phyloP scores from a whole-genome alignment of 2,329 filamentous ascomycete genomes.

The Fusarium sororula region DNA sequence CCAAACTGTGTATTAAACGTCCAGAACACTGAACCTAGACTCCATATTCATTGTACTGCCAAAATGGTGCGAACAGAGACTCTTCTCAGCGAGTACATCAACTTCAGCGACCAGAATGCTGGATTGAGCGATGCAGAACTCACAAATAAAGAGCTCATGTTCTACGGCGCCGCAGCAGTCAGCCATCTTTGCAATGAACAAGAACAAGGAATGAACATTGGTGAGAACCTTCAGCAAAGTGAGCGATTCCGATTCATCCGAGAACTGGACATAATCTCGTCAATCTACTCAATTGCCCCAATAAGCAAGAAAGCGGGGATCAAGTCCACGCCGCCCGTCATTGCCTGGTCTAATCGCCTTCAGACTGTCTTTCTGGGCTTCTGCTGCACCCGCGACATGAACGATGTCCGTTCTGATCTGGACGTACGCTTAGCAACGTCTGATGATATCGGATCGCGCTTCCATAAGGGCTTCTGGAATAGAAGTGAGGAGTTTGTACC shows the following conservation, averaged over 20 bases:
- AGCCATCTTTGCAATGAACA: conserved; percentile 2
- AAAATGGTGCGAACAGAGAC: neutral
- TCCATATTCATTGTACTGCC: too few relatives aligned
- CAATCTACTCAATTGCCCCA: neutral
- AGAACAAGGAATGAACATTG: neutral
- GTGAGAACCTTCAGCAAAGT: neutral
- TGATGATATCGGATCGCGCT: neutral
- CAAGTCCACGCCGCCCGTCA: neutral
- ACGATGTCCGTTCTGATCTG: neutral
- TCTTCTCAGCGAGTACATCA: conserved; percentile 1
- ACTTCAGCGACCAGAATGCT: neutral
- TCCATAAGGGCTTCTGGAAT: neutral
- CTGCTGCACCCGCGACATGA: neutral
- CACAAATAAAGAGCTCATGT: neutral
- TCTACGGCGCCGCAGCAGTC: neutral
- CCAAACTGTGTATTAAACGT: too few relatives aligned
- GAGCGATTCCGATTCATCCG: neutral
- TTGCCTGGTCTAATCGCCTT: neutral
- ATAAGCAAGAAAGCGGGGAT: neutral
- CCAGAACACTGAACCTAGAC: too few relatives aligned
- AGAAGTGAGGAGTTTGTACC: neutral
- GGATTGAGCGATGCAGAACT: neutral
- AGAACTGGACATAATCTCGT: neutral
- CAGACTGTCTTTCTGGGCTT: neutral
- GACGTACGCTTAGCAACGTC: neutral